Base-by-base conservation (phyloP, 768 basidiomycete species). In the Cubamyces sp. region DNA sequence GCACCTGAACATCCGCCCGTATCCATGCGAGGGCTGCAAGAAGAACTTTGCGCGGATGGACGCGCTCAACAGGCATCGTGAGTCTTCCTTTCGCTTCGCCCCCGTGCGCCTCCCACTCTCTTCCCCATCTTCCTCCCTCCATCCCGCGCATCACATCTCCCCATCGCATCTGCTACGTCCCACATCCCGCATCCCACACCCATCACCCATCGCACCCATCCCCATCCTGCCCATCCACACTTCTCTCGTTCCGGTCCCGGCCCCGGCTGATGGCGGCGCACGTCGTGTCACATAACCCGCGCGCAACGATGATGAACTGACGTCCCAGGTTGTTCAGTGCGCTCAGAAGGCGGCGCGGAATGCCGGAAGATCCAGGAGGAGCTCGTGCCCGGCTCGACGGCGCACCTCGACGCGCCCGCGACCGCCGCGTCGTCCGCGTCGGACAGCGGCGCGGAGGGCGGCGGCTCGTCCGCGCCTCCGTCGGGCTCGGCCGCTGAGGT, bases 31-130 rank as follows among this genome's bases (percentile, higher is more conserved):
- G 9, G 95, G 94, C 46, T 98, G 96, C 73, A 83, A 84, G 67
- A 92, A 95, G 79, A 92, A 88, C 67, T 98, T 98, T 79, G 95
- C 95, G 34, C 76, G 96, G 62, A 90, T 97, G 84, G 96, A 98
- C 74, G 96, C 96, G 43, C 81, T 98, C 54, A 96, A 96, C 71
- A 78, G 96, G 64, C 96, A 98, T 78, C 75, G 92, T 94, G 75
- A 80, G 92, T 87, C 42, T 64, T 51, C 49, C 40, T 55, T 43
- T 59, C 23, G 25, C 54, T n/a, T 54, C 18, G 42, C 57, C 49
- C 46, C 28, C 26, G 21, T 14, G 14, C n/a, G n/a, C 40, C 25
- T 45, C 46, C 21, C 19, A 21, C 28, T 21, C 16, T 37, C 25
- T 54, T 39, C 26, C 40, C 30, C 18, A 16, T n/a, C 40, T n/a